Conservation (phyloP, 495 filamentous ascomycete genomes). For the Geopyxis carbonaria region DNA sequence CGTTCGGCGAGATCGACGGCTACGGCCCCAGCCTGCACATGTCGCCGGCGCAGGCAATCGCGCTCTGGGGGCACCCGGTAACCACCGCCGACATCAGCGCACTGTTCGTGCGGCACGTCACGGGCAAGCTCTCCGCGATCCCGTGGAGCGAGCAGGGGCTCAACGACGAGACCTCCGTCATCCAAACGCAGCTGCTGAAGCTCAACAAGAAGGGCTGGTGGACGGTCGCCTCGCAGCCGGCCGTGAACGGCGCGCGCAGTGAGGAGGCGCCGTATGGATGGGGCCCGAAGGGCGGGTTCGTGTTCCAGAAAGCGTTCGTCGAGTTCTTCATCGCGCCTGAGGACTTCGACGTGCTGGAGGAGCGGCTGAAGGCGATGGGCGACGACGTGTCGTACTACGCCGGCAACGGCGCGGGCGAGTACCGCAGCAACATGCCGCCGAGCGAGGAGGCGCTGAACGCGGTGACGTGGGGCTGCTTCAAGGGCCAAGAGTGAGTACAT, state of each 20-base stretch:
- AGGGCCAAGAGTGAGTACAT: slow-evolving; percentile 58
- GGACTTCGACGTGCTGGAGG: slow-evolving; percentile 51
- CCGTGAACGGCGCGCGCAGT: slow-evolving; percentile 67
- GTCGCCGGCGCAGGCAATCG: slow-evolving; percentile 53
- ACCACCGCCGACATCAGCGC: slow-evolving; percentile 49
- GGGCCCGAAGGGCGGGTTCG: slow-evolving; percentile 83
- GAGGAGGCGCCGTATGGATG: slow-evolving; percentile 75
- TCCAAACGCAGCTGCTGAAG: slow-evolving; percentile 50
- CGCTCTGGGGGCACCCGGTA: slow-evolving; percentile 67
- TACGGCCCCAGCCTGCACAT: slow-evolving; percentile 86
- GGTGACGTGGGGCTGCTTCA: slow-evolving; percentile 93
- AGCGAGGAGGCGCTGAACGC: slow-evolving; percentile 56
- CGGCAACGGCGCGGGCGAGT: slow-evolving; percentile 37
- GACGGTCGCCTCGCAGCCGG: slow-evolving; percentile 93
- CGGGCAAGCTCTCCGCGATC: slow-evolving; percentile 54
- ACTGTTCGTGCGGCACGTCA: slow-evolving; percentile 65
- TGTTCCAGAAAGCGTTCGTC: slow-evolving; percentile 96
- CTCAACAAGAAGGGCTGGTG: slow-evolving; percentile 81
- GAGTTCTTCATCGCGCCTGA: slow-evolving; percentile 69
- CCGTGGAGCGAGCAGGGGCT: slow-evolving; percentile 90
- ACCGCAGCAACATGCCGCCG: slow-evolving; percentile 13
- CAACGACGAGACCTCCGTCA: slow-evolving; percentile 66
- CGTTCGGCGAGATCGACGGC: slow-evolving; percentile 89
- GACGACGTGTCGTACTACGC: slow-evolving; percentile 67
- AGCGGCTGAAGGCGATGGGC: slow-evolving; percentile 38